Evolutionary conservation across 1,139 yeast genomes (phyloP).

Genomic region (Arxiozyma bovina): DNA sequence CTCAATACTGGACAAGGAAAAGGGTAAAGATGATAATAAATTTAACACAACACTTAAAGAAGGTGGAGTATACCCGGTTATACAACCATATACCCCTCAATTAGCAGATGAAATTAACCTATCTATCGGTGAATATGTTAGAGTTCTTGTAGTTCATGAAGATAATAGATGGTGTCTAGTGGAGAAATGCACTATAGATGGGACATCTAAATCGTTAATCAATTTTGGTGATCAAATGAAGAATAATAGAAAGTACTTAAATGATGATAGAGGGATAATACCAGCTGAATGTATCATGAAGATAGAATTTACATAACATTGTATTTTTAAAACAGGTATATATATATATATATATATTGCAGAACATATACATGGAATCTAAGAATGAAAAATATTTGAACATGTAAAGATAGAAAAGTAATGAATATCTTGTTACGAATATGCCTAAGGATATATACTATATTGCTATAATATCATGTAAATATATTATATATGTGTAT

Average conservation of each 20-base stretch:
- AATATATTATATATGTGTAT: too few relatives aligned
- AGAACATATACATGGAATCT: background rate
- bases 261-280: slow-evolving; percentile 34
- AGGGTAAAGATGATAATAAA: background rate
- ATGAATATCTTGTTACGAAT: background rate
- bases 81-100: slow-evolving; percentile 24
- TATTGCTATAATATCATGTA: background rate
- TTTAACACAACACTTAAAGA: background rate
- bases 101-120: slow-evolving; percentile 33
- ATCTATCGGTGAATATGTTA: slow-evolving; percentile 28
- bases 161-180: slow-evolving; percentile 40
- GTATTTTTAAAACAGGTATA: background rate
- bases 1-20: background rate
- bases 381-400: too few relatives aligned
- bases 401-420: background rate
- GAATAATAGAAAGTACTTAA: slow-evolving; percentile 23
- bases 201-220: slow-evolving; percentile 9
- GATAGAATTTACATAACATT: background rate
- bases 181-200: slow-evolving; percentile 29
- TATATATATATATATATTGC: background rate
- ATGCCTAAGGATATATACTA: background rate
- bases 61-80: slow-evolving; percentile 17
- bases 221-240: slow-evolving; percentile 5
- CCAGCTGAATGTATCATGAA: slow-evolving; percentile 31
- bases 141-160: slow-evolving; percentile 33